Evolutionary conservation across 2,329 filamentous ascomycete species (phyloP), one percentile per base, ranked within the genome.

Genomic region (Sporothrix protearum): DNA sequence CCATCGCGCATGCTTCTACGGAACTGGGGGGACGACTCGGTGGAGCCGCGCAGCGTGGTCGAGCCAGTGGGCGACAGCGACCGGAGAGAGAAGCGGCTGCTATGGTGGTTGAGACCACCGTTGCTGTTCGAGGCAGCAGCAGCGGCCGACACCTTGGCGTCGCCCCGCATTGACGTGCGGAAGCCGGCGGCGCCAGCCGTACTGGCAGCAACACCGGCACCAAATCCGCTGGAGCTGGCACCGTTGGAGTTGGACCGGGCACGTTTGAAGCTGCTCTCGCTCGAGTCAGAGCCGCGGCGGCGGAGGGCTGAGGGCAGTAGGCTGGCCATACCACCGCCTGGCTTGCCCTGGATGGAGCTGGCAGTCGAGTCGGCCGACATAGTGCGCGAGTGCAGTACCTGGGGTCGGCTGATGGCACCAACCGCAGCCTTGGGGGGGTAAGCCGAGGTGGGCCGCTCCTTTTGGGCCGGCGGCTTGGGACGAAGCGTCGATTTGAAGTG

Each of bases 181-280:
- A 97, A 92, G 0, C 83, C 85, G 69, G 88, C 84, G 57, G 84
- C 80, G 53, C 80, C 22, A 16, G 39, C 53, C 14, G 25, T 22
- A 25, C 64, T 36, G 70, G 88, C 84, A 61, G 84, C 80, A 55
- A 80, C n/a, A 12, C 22, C 51, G 2, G n/a, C n/a, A 28, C 68
- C 33, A n/a, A 59, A 59, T 19, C 59, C 59, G 45, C 28, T 14
- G 28, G 45, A 25, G 49, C 19, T 12, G 2, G 25, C 33, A 42
- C 66, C 47, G 5, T 57, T 45, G 25, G 66, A 59, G 22, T 28
- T 53, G 12, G 69, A 49, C 0, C 74, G 74, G 2, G 68, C 80
- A 36, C 92, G 90, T 77, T 88, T 91, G 82, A 97, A 97, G 78
- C 93, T 97, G 80, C 92, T 97, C 59, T 92, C 90, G 76, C 91